Percentiles rank a stretch among this genome's conserved stretches.
Conservation (phyloP, 495 filamentous ascomycete species). For the Schizothecium vesticola region DNA sequence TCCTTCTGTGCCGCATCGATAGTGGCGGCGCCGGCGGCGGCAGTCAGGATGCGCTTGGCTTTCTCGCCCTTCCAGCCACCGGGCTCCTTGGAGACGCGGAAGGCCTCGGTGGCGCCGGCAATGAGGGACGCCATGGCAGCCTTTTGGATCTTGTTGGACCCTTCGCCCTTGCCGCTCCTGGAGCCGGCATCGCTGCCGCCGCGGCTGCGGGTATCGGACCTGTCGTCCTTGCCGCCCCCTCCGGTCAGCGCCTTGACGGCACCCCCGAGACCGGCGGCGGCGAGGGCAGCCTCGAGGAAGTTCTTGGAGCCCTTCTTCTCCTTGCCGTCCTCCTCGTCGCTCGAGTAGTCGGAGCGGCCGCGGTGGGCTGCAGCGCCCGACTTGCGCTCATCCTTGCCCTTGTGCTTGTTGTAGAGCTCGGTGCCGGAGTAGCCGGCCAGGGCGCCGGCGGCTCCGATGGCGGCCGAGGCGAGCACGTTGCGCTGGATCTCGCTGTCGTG, state of each 20-base stretch:
- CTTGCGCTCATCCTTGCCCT: conserved; percentile 44
- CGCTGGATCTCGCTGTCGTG: conserved; percentile 42
- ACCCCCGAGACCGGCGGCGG: conserved; percentile 61
- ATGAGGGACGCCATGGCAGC: conserved; percentile 81
- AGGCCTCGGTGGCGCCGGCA: conserved; percentile 83
- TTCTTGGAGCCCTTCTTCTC: conserved; percentile 59
- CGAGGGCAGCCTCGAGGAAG: conserved; percentile 64
- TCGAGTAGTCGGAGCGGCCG: conserved; percentile 46
- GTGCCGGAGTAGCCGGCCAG: conserved; percentile 51
- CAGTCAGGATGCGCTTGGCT: conserved; percentile 80
- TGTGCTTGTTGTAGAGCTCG: conserved; percentile 50
- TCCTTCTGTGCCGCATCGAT: conserved; percentile 73
- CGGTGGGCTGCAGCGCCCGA: conserved; percentile 34
- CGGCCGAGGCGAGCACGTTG: conserved; percentile 47
- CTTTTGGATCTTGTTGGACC: conserved; percentile 66
- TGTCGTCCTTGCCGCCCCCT: conserved; percentile 43
- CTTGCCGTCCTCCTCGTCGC: conserved; percentile 47
- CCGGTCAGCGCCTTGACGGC: conserved; percentile 50
- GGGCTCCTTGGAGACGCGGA: conserved; percentile 77
- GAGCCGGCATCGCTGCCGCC: conserved; percentile 51
- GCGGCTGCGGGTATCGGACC: conserved; percentile 44
- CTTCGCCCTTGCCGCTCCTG: conserved; percentile 39
- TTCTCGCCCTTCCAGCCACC: conserved; percentile 81
- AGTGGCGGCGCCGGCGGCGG: conserved; percentile 76
- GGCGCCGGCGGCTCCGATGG: conserved; percentile 50